Evolutionary conservation across 2,329 filamentous ascomycete species (phyloP), one percentile per base, ranked within the genome.

Genomic region (Emmonsiellopsis sp.): DNA sequence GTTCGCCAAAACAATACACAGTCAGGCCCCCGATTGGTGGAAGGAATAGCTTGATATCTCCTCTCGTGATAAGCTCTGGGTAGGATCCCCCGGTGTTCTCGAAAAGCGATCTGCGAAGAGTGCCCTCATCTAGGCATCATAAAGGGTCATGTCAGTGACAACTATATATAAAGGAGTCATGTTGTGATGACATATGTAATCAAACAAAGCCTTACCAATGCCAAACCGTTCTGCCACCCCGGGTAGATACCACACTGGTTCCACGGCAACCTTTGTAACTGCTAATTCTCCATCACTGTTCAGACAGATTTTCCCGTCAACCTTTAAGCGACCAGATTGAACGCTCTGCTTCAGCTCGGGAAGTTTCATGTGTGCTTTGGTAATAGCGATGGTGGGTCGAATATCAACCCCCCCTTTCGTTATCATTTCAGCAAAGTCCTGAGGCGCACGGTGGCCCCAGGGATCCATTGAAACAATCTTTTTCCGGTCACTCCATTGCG

Each of bases 391-490:
- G 0, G 90, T 95, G 4, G 91, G 91, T 40, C 90, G 81, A 58
- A 95, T 87, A 66, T 95, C 71, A 37, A 94, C 80, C 61, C 88
- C 82, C 44, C 96, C 83, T 49, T 85, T 83, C 48, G 87, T 78
- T 62, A 93, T 90, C 45, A 82, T 78, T 57, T 92, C 83, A 58
- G 86, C 87, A 74, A 86, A 95, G 42, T 94, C 72, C 85, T 86
- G 91, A 7, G 88, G 88, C 7, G 86, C 81, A 56, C 95, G 75
- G 73, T 97, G 93, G 6, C 93, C 92, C 68, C 86, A 88, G 0
- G 92, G 92, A 66, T 97, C 93, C 89, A 98, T 95, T 14, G 92
- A 88, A 11, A 97, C 92, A 58, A 98, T 97, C 76, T 96, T 97
- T 70, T 88, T 89, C 63, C 81, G 82, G 66, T 95, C 88, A 31